Conservation (phyloP, 2,329 filamentous ascomycete species). For the Waltergamsia citrina region DNA sequence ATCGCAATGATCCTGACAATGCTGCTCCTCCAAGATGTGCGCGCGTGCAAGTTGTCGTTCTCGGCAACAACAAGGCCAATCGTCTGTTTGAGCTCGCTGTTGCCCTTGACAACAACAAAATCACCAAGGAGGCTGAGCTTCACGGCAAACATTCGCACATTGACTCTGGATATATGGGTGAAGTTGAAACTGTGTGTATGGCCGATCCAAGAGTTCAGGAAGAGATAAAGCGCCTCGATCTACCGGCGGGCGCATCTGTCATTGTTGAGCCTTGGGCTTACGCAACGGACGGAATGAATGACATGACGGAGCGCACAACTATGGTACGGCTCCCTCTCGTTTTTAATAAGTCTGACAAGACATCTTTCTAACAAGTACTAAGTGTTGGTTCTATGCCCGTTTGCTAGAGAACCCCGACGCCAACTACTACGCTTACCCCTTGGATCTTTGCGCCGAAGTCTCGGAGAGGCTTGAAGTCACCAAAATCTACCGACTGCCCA, state of each 20-base stretch:
- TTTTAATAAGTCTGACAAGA: neutral
- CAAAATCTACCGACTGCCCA: conserved; percentile 34
- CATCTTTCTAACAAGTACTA: neutral
- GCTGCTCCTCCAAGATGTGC: conserved; percentile 13
- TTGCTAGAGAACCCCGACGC: conserved; percentile 31
- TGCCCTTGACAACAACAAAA: conserved; percentile 12
- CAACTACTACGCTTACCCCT: conserved; percentile 46
- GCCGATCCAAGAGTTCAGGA: conserved; percentile 29
- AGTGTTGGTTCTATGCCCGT: conserved; percentile 15
- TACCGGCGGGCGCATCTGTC: conserved; percentile 33
- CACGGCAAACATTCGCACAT: conserved; percentile 35
- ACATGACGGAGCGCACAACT: conserved; percentile 34
- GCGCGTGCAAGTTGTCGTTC: conserved; percentile 24
- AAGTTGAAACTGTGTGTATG: conserved; percentile 35
- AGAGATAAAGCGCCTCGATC: conserved; percentile 27
- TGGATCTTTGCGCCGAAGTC: conserved; percentile 40
- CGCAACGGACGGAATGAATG: conserved; percentile 41
- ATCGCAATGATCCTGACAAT: conserved; percentile 16
- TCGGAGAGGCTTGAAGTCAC: conserved; percentile 33
- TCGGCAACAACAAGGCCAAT: conserved; percentile 9
- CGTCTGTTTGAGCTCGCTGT: conserved; percentile 19
- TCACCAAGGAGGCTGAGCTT: conserved; percentile 18
- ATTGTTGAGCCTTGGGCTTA: conserved; percentile 47
- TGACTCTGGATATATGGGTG: conserved; percentile 36
- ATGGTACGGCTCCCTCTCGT: conserved; percentile 27